phyloP scores from a whole-genome alignment of 106 monocot species.

The Phalaenopsis aphrodite region DNA sequence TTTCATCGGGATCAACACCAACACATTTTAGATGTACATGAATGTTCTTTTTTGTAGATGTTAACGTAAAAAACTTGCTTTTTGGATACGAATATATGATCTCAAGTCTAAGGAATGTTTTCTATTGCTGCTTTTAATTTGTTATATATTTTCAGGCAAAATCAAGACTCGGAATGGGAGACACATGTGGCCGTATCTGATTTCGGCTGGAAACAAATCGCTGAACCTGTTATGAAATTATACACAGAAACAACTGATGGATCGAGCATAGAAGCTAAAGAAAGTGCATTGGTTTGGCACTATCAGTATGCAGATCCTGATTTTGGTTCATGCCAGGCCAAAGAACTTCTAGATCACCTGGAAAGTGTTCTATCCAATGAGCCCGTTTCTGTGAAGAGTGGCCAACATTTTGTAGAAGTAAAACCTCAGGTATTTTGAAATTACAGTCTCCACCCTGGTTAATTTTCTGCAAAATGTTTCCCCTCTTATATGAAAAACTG shows the following conservation, averaged over 20 bases:
- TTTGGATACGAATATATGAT: neutral
- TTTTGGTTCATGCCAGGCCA: constrained; percentile 54
- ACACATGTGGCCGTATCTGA: constrained; percentile 32
- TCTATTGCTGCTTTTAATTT: neutral
- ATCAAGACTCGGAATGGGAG: constrained; percentile 33
- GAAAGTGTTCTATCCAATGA: constrained; percentile 50
- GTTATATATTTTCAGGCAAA: constrained; percentile 19
- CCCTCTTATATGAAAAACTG: too few relatives aligned
- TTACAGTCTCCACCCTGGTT: too few relatives aligned
- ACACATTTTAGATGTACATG: too few relatives aligned
- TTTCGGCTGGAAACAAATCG: constrained; percentile 48
- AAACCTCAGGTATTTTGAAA: constrained; percentile 31
- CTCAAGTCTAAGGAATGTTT: neutral
- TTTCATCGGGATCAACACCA: too few relatives aligned
- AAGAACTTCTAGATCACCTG: constrained; percentile 50
- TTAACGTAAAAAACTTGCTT: too few relatives aligned
- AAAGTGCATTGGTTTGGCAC: constrained; percentile 47
- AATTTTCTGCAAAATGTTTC: too few relatives aligned
- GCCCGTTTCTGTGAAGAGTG: constrained; percentile 54
- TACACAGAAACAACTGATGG: constrained; percentile 60
- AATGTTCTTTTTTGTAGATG: too few relatives aligned
- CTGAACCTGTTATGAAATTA: constrained; percentile 42
- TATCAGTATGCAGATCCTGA: constrained; percentile 49
- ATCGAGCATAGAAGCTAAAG: constrained; percentile 36
- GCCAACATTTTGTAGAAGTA: constrained; percentile 46